These are phyloP conservation scores for Pleurozium schreberi DNA, from an alignment of 225 moss, liverwort and hornwort genomes.

Conservation along the genomic window DNA sequence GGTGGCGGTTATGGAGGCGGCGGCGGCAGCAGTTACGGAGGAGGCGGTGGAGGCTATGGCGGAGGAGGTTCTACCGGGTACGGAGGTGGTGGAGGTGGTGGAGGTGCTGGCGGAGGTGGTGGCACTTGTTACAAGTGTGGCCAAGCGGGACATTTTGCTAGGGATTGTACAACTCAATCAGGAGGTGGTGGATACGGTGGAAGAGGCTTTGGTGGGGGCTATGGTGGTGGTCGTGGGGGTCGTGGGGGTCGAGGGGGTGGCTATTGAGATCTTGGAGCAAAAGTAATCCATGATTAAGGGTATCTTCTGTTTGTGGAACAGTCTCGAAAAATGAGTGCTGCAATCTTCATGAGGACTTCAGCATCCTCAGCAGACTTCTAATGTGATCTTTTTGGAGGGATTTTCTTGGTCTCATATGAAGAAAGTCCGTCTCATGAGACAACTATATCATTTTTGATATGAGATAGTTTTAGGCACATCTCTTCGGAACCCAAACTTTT, in stretches of 20 bases:
- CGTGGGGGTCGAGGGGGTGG: conserved; percentile 43
- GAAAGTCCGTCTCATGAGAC: not conserved
- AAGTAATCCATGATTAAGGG: not conserved
- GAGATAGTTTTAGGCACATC: not conserved
- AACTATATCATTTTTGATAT: not conserved
- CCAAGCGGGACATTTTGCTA: conserved; percentile 70
- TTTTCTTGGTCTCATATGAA: not conserved
- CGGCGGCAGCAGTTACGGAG: conserved; percentile 20
- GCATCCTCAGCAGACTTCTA: not conserved
- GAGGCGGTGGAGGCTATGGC: conserved; percentile 21
- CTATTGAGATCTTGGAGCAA: conserved; percentile 16
- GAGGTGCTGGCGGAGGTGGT: conserved; percentile 10
- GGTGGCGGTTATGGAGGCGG: conserved; percentile 34
- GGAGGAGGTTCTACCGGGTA: conserved; percentile 17
- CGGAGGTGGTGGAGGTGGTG: conserved; percentile 21
- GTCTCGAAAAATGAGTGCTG: not conserved
- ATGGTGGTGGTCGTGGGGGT: conserved; percentile 28
- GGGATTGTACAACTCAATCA: conserved; percentile 56
- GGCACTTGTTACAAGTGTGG: conserved; percentile 75
- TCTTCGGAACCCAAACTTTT: not conserved
- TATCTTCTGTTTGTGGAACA: not conserved
- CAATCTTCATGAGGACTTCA: not conserved
- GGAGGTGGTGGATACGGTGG: conserved; percentile 48
- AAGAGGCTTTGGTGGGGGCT: conserved; percentile 22
- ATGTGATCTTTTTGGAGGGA: not conserved